Evolutionary conservation across 257 asterid species (phyloP).

Genomic region (Solanum virginianum): DNA sequence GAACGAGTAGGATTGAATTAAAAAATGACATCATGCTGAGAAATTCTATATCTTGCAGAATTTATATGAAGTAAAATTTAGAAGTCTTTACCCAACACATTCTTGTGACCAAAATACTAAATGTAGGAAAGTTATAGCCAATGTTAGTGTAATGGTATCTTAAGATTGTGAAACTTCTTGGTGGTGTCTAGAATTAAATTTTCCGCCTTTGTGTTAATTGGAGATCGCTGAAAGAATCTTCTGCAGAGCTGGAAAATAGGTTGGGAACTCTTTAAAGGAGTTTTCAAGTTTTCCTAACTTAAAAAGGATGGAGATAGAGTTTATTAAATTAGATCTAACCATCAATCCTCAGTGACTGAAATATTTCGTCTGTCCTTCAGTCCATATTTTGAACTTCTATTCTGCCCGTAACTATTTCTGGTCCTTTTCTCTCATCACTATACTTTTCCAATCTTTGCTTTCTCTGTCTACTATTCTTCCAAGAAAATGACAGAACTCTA

Average conservation of each 20-base stretch:
- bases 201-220: neutral
- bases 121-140: neutral
- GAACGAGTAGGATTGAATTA: neutral
- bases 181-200: neutral
- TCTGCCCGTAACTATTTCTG: neutral
- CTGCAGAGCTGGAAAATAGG: neutral
- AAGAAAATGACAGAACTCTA: neutral
- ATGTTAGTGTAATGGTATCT: neutral
- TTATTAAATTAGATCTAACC: neutral
- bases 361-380: neutral
- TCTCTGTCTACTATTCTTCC: neutral
- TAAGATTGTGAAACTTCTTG: neutral
- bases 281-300: neutral
- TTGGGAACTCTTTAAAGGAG: neutral
- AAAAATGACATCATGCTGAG: neutral
- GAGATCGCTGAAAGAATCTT: neutral
- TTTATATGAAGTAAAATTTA: neutral
- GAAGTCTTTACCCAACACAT: neutral
- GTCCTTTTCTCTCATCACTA: neutral
- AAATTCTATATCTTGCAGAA: neutral
- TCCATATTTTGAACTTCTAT: neutral
- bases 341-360: neutral
- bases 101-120: neutral
- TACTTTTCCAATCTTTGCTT: neutral
- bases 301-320: neutral